Base-by-base conservation (phyloP, 176 grass and related monocot species). In the Eleusine indica region DNA sequence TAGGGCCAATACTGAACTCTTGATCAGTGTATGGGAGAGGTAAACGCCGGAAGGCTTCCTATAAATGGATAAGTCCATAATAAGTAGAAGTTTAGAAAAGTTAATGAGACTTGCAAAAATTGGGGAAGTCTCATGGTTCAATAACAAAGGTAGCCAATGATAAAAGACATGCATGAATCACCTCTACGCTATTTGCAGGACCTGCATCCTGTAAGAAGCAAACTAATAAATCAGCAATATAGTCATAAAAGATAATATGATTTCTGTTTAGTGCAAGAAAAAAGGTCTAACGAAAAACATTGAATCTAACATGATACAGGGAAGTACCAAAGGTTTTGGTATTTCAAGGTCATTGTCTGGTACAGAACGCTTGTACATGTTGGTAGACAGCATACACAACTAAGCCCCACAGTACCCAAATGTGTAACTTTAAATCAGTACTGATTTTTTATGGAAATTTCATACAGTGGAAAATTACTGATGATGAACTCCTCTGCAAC, bases 21-120 rank as follows among this genome's bases (percentile, higher is more conserved):
- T 93, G 85, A 60, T 88, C 71, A 90, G 73, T 52, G 61, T 90
- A 90, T 62, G 93, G 96, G 71, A 98, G 85, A 70, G 96, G 96
- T 51, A 98, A 79, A 43, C 89, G 90, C 25, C 25, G 70, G 88
- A 98, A 98, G 46, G 66, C 77, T 86, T 95, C 96, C 96, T 98
- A 71, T 68, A 74, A 77, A 91, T 67, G 61, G 81, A 88, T 86
- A 19, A 68, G 38, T 75, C 68, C 40, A 69, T 40, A 80, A 28
- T 56, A 69, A 78, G 38, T 11, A 47, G n/a, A 57, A 53, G 11
- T 66, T 83, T 77, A 46, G 0, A 58, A 14, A 82, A 72, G 57
- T 61, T 70, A 57, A 77, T 32, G 39, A 25, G 3, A 38, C 56
- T 40, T 44, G 18, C 53, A 1, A 82, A 85, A 81, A 54, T 25